A percentile compares a stretch with the other conserved stretches of the same genome.
These are phyloP conservation scores for Durotheca rogersii DNA, from an alignment of 495 filamentous ascomycete genomes.

Conservation along the genomic window DNA sequence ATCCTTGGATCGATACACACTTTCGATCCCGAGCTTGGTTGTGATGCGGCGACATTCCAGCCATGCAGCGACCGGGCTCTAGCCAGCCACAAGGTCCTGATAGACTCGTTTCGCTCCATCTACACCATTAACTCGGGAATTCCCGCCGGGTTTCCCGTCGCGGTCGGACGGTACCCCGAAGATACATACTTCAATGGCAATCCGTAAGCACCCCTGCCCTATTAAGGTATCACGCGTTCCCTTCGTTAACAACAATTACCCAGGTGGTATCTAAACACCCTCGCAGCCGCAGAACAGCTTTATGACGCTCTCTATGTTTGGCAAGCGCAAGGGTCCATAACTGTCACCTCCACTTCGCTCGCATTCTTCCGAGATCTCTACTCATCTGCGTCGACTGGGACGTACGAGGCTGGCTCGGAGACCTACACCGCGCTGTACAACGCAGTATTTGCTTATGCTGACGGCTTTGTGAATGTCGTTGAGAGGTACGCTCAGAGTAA, in stretches of 20 bases:
- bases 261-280: conserved; percentile 62
- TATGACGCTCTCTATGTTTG: conserved; percentile 66
- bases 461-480: conserved; percentile 61
- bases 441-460: conserved; percentile 62
- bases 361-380: conserved; percentile 59
- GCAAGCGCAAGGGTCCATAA: conserved; percentile 53
- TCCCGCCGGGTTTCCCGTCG: conserved; percentile 52
- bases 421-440: conserved; percentile 54
- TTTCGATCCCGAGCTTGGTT: conserved; percentile 61
- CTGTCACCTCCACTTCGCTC: conserved; percentile 54
- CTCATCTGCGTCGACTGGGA: conserved; percentile 50
- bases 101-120: conserved; percentile 62
- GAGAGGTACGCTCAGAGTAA: conserved; percentile 48
- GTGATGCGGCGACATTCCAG: conserved; percentile 60
- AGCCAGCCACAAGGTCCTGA: conserved; percentile 63
- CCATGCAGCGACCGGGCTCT: conserved; percentile 64
- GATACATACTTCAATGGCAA: conserved; percentile 68
- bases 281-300: conserved; percentile 65
- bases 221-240: neutral
- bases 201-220: conserved; percentile 36
- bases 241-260: conserved; percentile 3
- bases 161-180: conserved; percentile 68
- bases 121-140: conserved; percentile 60
- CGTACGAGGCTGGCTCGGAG: conserved; percentile 47
- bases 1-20: conserved; percentile 63